These are phyloP conservation scores for Xylaria longipes DNA, from an alignment of 495 filamentous ascomycete species.

Conservation along the genomic window DNA sequence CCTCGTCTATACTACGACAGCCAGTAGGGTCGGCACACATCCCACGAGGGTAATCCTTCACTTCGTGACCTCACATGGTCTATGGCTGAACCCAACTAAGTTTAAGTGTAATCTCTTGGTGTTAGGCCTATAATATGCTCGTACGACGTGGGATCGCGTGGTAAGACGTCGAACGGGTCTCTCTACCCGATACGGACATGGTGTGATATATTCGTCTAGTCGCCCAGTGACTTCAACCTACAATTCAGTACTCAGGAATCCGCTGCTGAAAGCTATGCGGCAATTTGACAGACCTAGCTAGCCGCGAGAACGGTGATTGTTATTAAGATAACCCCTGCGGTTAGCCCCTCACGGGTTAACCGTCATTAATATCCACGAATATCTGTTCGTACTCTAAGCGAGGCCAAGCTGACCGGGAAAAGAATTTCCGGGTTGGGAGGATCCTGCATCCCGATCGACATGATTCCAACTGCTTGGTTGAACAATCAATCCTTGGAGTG, in stretches of 20 bases:
- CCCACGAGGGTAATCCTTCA: not conserved
- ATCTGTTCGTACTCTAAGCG: constrained; percentile 7
- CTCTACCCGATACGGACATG: not conserved
- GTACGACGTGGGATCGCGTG: not conserved
- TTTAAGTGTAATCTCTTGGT: not conserved
- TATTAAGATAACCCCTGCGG: not conserved
- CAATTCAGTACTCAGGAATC: not conserved
- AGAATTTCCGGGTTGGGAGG: not conserved
- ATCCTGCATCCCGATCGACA: not conserved
- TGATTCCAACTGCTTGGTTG: constrained; percentile 1
- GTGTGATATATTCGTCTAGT: not conserved
- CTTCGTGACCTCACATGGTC: constrained; percentile 1
- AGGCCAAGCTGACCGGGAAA: constrained; percentile 11
- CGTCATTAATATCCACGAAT: constrained; percentile 29
- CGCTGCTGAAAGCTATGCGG: not conserved
- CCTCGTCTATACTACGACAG: not conserved
- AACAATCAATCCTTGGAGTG: not conserved
- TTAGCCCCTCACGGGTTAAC: constrained; percentile 25
- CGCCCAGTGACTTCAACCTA: not conserved
- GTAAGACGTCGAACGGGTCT: not conserved
- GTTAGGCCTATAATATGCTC: not conserved
- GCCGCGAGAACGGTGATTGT: not conserved
- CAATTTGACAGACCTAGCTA: not conserved
- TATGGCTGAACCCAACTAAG: not conserved
- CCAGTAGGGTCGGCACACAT: not conserved